A percentile compares a stretch with the other conserved stretches of the same genome.
These are phyloP conservation scores for Chalaropsis thielavioides DNA, from an alignment of 2,329 filamentous ascomycete species.

Conservation along the genomic window DNA sequence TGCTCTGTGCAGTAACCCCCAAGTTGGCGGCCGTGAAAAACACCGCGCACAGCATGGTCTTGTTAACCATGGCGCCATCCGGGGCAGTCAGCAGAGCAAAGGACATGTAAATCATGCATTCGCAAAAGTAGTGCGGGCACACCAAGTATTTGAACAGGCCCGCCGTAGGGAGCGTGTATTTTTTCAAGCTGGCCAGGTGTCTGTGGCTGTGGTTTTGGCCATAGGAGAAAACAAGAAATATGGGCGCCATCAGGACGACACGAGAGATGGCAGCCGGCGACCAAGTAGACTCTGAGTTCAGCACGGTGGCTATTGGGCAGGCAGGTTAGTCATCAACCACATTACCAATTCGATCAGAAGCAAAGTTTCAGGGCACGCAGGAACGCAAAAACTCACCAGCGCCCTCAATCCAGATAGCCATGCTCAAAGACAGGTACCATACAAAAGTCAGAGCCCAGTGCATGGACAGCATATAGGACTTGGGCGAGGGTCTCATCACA, in stretches of 20 bases:
- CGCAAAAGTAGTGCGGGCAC: constrained; percentile 83
- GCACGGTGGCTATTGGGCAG: background rate
- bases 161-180: constrained; percentile 67
- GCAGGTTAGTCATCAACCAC: background rate
- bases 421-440: constrained; percentile 60
- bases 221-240: constrained; percentile 56
- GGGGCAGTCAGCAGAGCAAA: constrained; percentile 64
- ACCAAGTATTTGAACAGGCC: constrained; percentile 58
- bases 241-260: constrained; percentile 33
- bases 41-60: constrained; percentile 54
- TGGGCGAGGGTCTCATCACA: constrained; percentile 48
- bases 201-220: constrained; percentile 62
- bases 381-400: constrained; percentile 38
- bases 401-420: constrained; percentile 76
- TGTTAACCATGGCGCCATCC: constrained; percentile 48
- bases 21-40: constrained; percentile 68
- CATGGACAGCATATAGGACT: constrained; percentile 68
- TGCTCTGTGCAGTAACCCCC: constrained; percentile 64
- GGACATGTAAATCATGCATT: constrained; percentile 71
- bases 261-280: constrained; percentile 3
- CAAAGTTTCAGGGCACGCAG: background rate
- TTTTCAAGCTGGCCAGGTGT: constrained; percentile 55
- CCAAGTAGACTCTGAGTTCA: background rate
- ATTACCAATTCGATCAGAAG: background rate
- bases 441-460: constrained; percentile 67